Conservation (phyloP, 768 basidiomycete species). For the Strobilomyces confusus region DNA sequence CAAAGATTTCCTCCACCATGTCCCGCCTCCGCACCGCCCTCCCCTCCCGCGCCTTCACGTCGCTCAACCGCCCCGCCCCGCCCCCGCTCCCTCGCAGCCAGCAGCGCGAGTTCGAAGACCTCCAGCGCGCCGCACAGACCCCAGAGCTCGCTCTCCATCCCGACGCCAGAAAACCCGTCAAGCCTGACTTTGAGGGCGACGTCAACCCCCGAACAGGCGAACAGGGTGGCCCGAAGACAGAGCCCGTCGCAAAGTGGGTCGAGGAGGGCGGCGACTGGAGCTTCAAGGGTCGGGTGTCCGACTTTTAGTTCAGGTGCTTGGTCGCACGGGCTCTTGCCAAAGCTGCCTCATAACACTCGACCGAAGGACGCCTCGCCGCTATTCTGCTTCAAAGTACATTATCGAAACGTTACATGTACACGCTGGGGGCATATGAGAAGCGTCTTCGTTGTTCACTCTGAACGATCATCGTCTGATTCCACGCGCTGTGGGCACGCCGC, state of each 20-base stretch:
- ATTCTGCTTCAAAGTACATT: conserved; percentile 1
- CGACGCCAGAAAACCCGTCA: conserved; percentile 56
- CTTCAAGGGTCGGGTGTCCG: conserved; percentile 83
- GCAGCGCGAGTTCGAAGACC: conserved; percentile 86
- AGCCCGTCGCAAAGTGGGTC: conserved; percentile 66
- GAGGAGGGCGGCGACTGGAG: conserved; percentile 77
- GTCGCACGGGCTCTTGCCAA: too few species aligned
- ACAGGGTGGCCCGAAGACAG: conserved; percentile 80
- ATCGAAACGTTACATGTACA: conserved; percentile 15
- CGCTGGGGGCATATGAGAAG: conserved; percentile 9
- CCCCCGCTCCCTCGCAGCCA: conserved; percentile 69
- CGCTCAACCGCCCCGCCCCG: conserved; percentile 61
- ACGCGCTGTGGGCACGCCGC: conserved; percentile 70
- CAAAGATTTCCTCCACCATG: background rate
- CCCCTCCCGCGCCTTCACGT: conserved; percentile 17
- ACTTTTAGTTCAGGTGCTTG: conserved; percentile 50
- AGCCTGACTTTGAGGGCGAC: conserved; percentile 76
- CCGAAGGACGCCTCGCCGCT: background rate
- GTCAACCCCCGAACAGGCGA: conserved; percentile 82
- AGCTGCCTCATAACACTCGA: too few species aligned
- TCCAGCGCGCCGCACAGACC: conserved; percentile 55
- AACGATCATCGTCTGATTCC: conserved; percentile 72
- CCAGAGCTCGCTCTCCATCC: conserved; percentile 56
- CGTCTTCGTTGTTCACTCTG: conserved; percentile 5
- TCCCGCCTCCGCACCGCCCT: background rate